Base-by-base conservation (phyloP, 1,284 basidiomycete genomes). In the Cutaneotrichosporon mucoides region DNA sequence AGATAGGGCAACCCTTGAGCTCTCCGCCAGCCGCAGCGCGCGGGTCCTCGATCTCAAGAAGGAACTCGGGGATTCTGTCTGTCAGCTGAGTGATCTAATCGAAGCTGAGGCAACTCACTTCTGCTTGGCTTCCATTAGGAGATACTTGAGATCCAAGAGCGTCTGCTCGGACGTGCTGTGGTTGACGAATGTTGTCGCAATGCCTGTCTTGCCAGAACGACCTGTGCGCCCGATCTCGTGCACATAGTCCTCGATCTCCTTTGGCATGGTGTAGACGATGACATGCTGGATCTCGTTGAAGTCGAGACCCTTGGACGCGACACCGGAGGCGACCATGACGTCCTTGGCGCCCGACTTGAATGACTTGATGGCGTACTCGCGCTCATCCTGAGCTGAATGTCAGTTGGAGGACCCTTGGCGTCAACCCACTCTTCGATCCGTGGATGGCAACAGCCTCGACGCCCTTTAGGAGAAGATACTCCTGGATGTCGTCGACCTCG, bases 181-280 rank as follows among this genome's bases (percentile, higher is more conserved):
- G 75, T 99, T 99, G 59, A 99, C 92, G 76, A 99, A 99, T n/a
- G 96, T 96, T 24, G 96, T 99, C n/a, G 96, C 96, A 56, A 98
- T 93, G 63, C 96, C 96, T 1, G 95, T 99, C 76, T 97, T 98
- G 33, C 96, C 96, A 63, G 90, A 92, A 66, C 96, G 87, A 56
- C 96, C 96, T 2, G 96, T 99, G 67, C 96, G 89, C 33, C 96
- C 96, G 68, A 99, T 98, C 78, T 98, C 94, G 81, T 99, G 96
- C 37, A 96, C 92, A 57, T 77, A 77, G 74, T 95, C 92, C 79
- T 97, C 96, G 60, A 99, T 98, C 80, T 99, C 96, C 76, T 97
- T 98, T 0, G 96, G 96, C 96, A 99, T 99, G 12, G 90, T 88
- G 77, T 94, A 99, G 64, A 76, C 73, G 40, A 76, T 76, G 52